Conservation (phyloP, 306 rosid species). For the Ormosia emarginata region DNA sequence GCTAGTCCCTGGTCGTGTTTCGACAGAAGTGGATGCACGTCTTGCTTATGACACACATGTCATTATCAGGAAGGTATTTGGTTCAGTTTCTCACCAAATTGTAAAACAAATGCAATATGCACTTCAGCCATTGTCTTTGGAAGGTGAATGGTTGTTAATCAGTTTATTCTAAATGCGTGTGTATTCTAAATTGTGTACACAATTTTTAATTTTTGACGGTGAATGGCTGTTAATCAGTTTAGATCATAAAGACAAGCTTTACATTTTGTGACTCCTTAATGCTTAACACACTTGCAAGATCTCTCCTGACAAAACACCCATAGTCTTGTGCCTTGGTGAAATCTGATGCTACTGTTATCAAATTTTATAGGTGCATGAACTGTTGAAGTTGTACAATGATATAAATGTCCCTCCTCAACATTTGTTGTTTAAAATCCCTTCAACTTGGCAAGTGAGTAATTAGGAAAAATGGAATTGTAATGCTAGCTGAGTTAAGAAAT, state of each 20-base stretch:
- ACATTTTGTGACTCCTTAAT: constrained; percentile 14
- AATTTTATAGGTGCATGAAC: constrained; percentile 78
- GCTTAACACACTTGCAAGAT: neutral
- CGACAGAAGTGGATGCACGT: too few relatives aligned
- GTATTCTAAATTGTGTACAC: neutral
- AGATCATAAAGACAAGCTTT: neutral
- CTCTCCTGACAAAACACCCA: neutral
- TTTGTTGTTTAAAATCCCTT: constrained; percentile 85
- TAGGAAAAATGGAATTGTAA: neutral
- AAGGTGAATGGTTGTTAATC: too few relatives aligned
- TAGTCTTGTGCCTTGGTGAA: constrained; percentile 7
- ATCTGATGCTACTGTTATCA: constrained; percentile 29
- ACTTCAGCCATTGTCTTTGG: too few relatives aligned
- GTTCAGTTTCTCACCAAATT: too few relatives aligned
- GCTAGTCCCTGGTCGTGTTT: too few relatives aligned
- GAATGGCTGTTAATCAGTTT: neutral
- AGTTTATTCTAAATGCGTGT: neutral
- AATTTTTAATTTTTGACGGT: neutral
- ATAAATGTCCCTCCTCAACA: constrained; percentile 72
- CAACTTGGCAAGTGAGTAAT: constrained; percentile 91
- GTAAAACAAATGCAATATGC: too few relatives aligned
- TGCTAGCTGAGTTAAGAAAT: neutral
- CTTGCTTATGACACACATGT: too few relatives aligned
- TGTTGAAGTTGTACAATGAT: constrained; percentile 75
- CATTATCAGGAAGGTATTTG: too few relatives aligned